Evolutionary conservation across 78 protist genomes (phyloP).

Genomic region (Dictyostelium discoideum): dicty_2.7 NC_007090.3:5132501-5133000

Average conservation of each 20-base stretch:
- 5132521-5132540: not conserved
- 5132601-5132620: not conserved
- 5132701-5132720: not conserved
- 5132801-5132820: no score
- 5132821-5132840: no score
- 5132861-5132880: no score
- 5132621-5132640: not conserved
- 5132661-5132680: not conserved
- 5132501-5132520: not conserved
- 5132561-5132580: not conserved
- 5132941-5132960: not conserved
- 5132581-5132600: not conserved
- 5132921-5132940: not conserved
- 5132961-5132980: conserved; percentile 73
- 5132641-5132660: not conserved
- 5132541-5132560: not conserved
- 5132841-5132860: not conserved
- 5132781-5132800: not conserved
- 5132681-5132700: not conserved
- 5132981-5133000: conserved; percentile 78
- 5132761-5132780: not conserved
- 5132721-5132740: not conserved
- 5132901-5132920: no score
- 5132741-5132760: not conserved
- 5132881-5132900: no score